Base-by-base conservation (phyloP, 495 filamentous ascomycete species). In the Xeromyces bisporus region DNA sequence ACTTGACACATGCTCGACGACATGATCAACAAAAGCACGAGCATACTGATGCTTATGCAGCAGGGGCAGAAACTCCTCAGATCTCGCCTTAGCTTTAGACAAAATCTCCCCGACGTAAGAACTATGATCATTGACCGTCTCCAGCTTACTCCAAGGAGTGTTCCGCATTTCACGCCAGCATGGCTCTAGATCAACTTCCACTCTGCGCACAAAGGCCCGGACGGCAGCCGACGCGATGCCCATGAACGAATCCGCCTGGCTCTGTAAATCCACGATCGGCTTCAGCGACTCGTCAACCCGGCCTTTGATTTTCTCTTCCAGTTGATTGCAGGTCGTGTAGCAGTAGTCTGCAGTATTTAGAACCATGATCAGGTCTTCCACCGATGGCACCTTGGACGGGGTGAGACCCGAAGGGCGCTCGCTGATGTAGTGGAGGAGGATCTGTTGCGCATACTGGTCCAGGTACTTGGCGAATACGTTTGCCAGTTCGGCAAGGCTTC, bases 301-400 rank as follows among this genome's bases (percentile, higher is more conserved):
- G 37, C 74, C 72, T 54, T 83, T 92, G 56, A 97, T 86, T 53
- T 86, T 93, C 39, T 93, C 85, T 48, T 93, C 86, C 1, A 97
- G 58, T 41, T 93, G 87, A 33, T 71, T 79, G 39, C 83, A 87
- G 10, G 87, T 96, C 14, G 70, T 74, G 47, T 94, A 86, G 67
- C 91, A 96, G 53, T 96, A 97, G 44, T 97, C 89, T 0, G 89
- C 91, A 1, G 89, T 96, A 49, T 96, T 97, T 26, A 97, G 63
- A 3, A 96, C 81, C 1, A 87, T 60, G 7, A 93, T 67, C 13
- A 79, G 62, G 35, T 92, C 83, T 40, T 93, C 74, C 2, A 84
- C 49, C 3, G 73, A 64, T 0, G 82, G 71, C 1, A 61, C 51
- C 31, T 49, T 64, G 7, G 60, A 64, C 7, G 64, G 48, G 52